phyloP scores from a whole-genome alignment of 371 early-diverging fungal species.

The Lichtheimia ornata region DNA sequence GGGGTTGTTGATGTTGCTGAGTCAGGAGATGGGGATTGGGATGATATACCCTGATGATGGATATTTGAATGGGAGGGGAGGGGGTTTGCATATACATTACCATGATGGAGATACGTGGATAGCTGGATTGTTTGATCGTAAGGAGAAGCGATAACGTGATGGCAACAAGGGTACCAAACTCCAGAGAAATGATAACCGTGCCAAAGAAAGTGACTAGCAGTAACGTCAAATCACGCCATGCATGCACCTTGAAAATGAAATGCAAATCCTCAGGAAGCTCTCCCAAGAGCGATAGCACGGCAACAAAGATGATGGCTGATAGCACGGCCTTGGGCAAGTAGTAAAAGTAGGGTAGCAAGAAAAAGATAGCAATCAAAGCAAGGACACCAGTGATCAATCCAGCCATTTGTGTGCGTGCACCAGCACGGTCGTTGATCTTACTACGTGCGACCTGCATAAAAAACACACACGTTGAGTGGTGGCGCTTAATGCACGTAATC shows the following conservation, averaged over 20 bases:
- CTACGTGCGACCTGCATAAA: constrained; percentile 71
- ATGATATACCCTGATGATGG: no score
- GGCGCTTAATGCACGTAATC: background rate
- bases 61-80: no score
- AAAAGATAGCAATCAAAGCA: constrained; percentile 77
- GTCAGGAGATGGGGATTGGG: no score
- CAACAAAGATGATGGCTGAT: constrained; percentile 84
- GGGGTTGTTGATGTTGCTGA: background rate
- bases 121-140: constrained; percentile 89
- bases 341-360: constrained; percentile 79
- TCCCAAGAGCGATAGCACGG: constrained; percentile 80
- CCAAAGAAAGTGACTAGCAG: constrained; percentile 79
- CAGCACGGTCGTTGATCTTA: constrained; percentile 87
- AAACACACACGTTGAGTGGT: background rate
- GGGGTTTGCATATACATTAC: constrained; percentile 26
- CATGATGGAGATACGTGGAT: constrained; percentile 80
- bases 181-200: constrained; percentile 84
- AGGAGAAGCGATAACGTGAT: constrained; percentile 83
- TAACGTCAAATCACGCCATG: constrained; percentile 85
- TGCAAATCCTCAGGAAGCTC: constrained; percentile 78
- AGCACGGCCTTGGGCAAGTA: constrained; percentile 87
- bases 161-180: constrained; percentile 89
- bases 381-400: constrained; percentile 78
- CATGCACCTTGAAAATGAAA: constrained; percentile 81
- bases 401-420: constrained; percentile 87